A percentile compares a stretch with the other conserved stretches of the same genome.
Evolutionary conservation across 2,329 filamentous ascomycete species (phyloP).

Genomic region (Apiospora rasikravindrae): DNA sequence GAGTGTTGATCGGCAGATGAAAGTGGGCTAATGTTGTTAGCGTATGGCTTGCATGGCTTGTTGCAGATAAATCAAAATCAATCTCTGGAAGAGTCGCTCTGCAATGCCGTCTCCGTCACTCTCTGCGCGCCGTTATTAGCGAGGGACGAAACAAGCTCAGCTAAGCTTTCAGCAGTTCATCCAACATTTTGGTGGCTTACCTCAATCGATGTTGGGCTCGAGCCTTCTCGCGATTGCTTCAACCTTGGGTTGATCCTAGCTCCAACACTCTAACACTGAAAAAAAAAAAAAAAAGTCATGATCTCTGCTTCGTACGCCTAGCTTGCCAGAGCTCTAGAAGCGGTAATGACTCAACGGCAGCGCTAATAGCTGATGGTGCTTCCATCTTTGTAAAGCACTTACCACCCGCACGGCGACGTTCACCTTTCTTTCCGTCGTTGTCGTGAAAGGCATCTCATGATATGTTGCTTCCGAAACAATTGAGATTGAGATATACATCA

Average conservation of each 20-base stretch:
- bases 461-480: not conserved
- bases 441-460: not conserved
- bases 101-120: too few species aligned
- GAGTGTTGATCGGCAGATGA: not conserved
- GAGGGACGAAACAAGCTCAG: constrained; percentile 16
- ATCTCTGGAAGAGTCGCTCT: not conserved
- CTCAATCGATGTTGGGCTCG: not conserved
- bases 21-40: not conserved
- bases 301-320: not conserved
- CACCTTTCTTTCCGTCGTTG: not conserved
- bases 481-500: not conserved
- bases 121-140: not conserved
- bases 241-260: not conserved
- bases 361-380: not conserved
- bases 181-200: not conserved
- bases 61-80: constrained; percentile 5
- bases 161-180: constrained; percentile 14
- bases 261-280: not conserved
- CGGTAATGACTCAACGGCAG: not conserved
- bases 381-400: not conserved
- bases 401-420: not conserved
- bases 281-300: too few species aligned
- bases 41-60: not conserved
- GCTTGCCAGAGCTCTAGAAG: not conserved
- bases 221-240: not conserved